Conservation (phyloP, 176 grass and related monocot species). For the Stipa capillata region DNA sequence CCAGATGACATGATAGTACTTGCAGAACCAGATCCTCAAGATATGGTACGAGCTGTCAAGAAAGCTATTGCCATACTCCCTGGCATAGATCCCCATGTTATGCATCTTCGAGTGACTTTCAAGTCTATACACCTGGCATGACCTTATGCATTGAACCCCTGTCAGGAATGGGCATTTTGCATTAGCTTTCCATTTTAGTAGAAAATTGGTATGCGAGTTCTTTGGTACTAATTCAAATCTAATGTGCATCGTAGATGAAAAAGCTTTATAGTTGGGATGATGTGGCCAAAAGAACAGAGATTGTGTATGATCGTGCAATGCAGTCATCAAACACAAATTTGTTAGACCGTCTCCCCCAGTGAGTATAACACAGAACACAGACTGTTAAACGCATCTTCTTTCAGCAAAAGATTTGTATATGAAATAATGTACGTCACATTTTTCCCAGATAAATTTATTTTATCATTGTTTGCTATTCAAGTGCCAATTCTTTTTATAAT, state of each 20-base stretch:
- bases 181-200: neutral
- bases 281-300: constrained; percentile 87
- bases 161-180: neutral
- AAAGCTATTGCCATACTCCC: constrained; percentile 84
- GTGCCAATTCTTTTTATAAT: neutral
- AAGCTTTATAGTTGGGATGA: constrained; percentile 93
- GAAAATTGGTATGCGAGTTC: neutral
- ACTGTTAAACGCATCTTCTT: neutral
- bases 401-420: neutral
- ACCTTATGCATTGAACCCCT: neutral
- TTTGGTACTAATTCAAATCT: constrained; percentile 4
- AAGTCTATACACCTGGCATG: neutral
- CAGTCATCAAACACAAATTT: constrained; percentile 48
- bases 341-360: constrained; percentile 66
- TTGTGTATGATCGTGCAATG: constrained; percentile 71
- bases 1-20: constrained; percentile 98
- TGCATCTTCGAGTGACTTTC: constrained; percentile 66
- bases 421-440: neutral
- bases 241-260: constrained; percentile 59
- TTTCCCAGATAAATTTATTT: neutral
- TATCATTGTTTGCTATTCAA: neutral
- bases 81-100: constrained; percentile 68
- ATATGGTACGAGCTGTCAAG: constrained; percentile 78
- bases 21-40: constrained; percentile 68
- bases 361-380: neutral